Base-by-base conservation (phyloP, 208 protist species). In the Leishmania martiniquensis region DNA sequence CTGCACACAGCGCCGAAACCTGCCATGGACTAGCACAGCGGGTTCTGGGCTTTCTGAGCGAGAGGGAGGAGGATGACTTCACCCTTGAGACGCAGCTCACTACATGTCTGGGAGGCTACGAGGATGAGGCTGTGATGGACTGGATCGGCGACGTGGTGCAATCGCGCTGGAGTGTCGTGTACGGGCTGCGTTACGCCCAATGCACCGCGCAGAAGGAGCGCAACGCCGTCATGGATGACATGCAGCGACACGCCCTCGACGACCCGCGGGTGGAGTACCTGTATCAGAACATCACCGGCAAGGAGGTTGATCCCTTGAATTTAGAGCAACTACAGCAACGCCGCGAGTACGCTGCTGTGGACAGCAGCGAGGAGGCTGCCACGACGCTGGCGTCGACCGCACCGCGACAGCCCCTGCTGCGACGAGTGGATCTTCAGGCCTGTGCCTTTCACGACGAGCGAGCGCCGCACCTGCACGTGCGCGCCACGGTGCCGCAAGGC, bases 1-100 rank as follows among this genome's bases (percentile, higher is more conserved):
- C 94, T 1, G 83, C 88, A 4, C 85, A 95, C 49, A 86, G 82
- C 13, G 67, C 84, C 15, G 90, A 93, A 20, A 87, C 84, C 51
- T 94, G 88, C 74, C 82, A 89, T 37, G 66, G 85, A 6, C 88
- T 91, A 62, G 91, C 92, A n/a, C 67, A 70, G 67, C 87, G 88
- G n/a, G 90, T 95, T 9, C 37, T 96, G 49, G 85, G 88, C 44
- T 96, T 91, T 54, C 76, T 95, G 25, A 72, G 78, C n/a, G 84
- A 94, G 75, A 76, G 44, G 52, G 76, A 82, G 22, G 87, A 89
- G 59, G 91, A 96, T 57, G 80, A 91, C 65, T 79, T 92, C 49
- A 92, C 88, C 25, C 78, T 97, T 1, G 94, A 96, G 77, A 97
- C 94, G 17, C 94, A 96, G 86, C 88, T 97, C 29, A 96, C 90